A percentile compares a stretch with the other conserved stretches of the same genome.
These are phyloP conservation scores for Hyaloscypha variabilis DNA, from an alignment of 495 filamentous ascomycete species.

Conservation along the genomic window DNA sequence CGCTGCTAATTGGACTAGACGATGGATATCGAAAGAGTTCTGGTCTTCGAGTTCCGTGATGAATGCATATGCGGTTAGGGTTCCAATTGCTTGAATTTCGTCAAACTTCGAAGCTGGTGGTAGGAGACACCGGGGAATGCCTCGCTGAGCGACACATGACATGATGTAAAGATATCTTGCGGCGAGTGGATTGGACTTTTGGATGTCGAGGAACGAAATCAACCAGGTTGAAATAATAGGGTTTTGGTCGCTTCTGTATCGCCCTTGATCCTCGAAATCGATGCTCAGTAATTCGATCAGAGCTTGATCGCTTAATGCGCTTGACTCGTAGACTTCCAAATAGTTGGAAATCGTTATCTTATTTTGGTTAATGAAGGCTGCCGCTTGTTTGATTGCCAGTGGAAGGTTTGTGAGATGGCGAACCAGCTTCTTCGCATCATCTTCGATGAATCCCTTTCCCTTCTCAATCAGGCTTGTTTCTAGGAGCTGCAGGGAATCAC, in stretches of 20 bases:
- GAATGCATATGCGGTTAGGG: slow-evolving; percentile 45
- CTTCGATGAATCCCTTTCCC: slow-evolving; percentile 2
- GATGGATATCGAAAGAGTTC: slow-evolving; percentile 40
- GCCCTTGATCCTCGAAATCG: slow-evolving; percentile 21
- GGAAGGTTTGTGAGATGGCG: slow-evolving; percentile 43
- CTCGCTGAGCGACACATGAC: slow-evolving; percentile 21
- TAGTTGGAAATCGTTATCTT: slow-evolving; percentile 14
- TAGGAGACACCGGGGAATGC: slow-evolving; percentile 25
- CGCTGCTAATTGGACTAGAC: slow-evolving; percentile 47
- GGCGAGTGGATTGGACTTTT: slow-evolving; percentile 33
- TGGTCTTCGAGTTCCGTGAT: slow-evolving; percentile 27
- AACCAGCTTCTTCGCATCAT: slow-evolving; percentile 34
- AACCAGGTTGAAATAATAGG: slow-evolving; percentile 25
- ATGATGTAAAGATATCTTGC: slow-evolving; percentile 29
- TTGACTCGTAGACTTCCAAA: slow-evolving; percentile 13
- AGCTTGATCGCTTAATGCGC: slow-evolving; percentile 31
- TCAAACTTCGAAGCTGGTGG: slow-evolving; percentile 12
- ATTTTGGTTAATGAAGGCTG: slow-evolving; percentile 50
- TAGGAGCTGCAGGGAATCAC: slow-evolving; percentile 12
- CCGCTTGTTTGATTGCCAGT: slow-evolving; percentile 51
- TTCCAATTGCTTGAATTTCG: slow-evolving; percentile 38
- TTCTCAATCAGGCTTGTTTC: slow-evolving; percentile 7
- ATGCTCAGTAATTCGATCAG: slow-evolving; percentile 29
- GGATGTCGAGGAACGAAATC: slow-evolving; percentile 40
- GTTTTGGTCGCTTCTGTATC: slow-evolving; percentile 11